Base-by-base conservation (phyloP, 805 yeast genomes). In the Starmerella floris region DNA sequence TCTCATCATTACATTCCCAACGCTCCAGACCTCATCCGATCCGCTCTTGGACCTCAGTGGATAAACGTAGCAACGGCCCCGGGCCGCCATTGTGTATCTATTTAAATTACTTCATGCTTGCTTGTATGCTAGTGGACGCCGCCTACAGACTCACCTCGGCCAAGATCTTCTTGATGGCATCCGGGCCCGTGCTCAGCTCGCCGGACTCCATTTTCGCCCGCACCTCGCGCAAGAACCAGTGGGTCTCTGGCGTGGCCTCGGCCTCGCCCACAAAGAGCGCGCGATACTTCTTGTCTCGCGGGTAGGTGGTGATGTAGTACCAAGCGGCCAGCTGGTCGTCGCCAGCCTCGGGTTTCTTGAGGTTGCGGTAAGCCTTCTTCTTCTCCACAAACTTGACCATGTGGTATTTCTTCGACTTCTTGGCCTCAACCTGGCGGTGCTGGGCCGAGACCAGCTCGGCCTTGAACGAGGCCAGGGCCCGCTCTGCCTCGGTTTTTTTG, bases 371-470 rank as follows among this genome's bases (percentile, higher is more conserved):
- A 0, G 95, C 91, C 68, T 85, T 87, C 64, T 84, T 83, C 56
- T 72, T 75, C 61, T 87, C 97, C 49, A 91, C 83, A 58, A 91
- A 91, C 51, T 88, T 72, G 38, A 91, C 84, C 87, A 84, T 85
- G 58, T 84, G 95, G 59, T 91, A 91, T 62, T 79, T 82, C 51
- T 76, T 72, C 11, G 83, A 74, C 31, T 67, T 62, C 41, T 70
- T 67, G 49, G 68, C 71, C 16, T 73, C 71, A 50, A 65, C 68
- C 37, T 65, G 62, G 25, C 62, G 62, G 30, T 60, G 47, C 46
- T 69, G 67, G 16, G 73, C 71, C 32, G 66, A 66, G 37, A 65
- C 65, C 42, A 81, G 64, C 55, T 82, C 85, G 4, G 67, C 61
- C 39, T 70, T 67, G 47, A 80, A 62, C 1, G 83, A 83, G 37